Percentiles rank a stretch among this genome's conserved stretches.
phyloP scores from a whole-genome alignment of 225 moss, liverwort and hornwort genomes.

The Anthoceros angustus region DNA sequence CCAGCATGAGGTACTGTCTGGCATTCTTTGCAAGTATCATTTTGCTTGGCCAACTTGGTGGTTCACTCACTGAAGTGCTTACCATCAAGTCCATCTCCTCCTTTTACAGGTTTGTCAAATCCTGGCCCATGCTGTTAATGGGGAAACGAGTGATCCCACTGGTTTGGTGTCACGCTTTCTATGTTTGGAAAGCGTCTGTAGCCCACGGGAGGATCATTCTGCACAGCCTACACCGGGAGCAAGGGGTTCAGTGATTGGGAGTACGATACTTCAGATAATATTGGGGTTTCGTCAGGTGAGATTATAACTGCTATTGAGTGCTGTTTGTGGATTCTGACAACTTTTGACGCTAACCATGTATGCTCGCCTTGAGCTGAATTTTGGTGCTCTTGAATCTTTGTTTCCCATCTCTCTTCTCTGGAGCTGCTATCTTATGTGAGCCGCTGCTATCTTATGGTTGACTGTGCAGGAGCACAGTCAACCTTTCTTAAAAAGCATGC shows the following conservation, averaged over 20 bases:
- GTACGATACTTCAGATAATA: slow-evolving; percentile 77
- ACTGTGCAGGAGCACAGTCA: slow-evolving; percentile 75
- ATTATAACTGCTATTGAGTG: slow-evolving; percentile 7
- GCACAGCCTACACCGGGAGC: background rate
- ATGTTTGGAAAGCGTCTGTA: slow-evolving; percentile 55
- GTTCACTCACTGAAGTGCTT: too few relatives aligned
- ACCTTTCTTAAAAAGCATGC: slow-evolving; percentile 90
- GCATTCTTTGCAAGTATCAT: background rate
- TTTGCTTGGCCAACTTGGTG: background rate
- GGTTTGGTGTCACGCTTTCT: slow-evolving; percentile 72
- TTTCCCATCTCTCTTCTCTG: too few relatives aligned
- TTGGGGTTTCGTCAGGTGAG: slow-evolving; percentile 78
- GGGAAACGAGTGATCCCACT: slow-evolving; percentile 41
- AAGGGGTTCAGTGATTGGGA: slow-evolving; percentile 66
- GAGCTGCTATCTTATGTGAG: background rate
- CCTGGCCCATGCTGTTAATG: slow-evolving; percentile 57
- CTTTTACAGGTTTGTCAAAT: slow-evolving; percentile 58
- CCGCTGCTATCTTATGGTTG: background rate
- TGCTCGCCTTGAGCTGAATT: too few relatives aligned
- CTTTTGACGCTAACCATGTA: too few relatives aligned
- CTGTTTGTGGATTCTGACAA: slow-evolving; percentile 5
- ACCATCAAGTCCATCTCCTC: background rate
- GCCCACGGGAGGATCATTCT: slow-evolving; percentile 31
- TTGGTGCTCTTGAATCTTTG: too few relatives aligned
- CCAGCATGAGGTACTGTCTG: slow-evolving; percentile 54